Percentiles rank a stretch among this genome's conserved stretches.
Conservation (phyloP, 2,329 filamentous ascomycete genomes). For the Sporothrix sp. region DNA sequence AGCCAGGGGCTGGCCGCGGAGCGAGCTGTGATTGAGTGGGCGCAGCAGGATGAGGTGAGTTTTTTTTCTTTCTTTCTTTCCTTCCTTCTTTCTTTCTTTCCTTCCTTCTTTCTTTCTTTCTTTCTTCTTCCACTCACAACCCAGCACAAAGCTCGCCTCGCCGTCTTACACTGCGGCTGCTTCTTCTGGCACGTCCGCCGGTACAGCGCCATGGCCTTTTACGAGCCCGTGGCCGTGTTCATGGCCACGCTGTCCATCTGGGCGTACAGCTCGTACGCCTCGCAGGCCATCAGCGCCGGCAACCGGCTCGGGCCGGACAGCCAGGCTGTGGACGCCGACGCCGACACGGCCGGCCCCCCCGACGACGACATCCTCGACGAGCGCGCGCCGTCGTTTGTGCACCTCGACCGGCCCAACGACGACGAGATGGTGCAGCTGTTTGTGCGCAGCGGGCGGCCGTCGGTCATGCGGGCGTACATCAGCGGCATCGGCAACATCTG, state of each 20-base stretch:
- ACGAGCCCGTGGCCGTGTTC: neutral
- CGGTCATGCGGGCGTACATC: neutral
- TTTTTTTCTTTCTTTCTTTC: neutral
- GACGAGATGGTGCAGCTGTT: neutral
- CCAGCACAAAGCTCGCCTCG: neutral
- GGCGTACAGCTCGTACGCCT: neutral
- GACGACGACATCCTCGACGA: neutral
- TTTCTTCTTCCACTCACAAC: no score
- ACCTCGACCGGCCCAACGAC: neutral
- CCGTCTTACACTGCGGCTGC: neutral
- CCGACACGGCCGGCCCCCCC: neutral
- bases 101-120: no score
- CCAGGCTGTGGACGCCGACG: no score
- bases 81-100: neutral
- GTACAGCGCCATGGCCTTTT: neutral
- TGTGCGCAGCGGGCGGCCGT: neutral
- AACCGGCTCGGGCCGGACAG: neutral
- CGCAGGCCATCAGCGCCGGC: neutral
- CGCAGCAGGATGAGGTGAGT: neutral
- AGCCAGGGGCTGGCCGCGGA: neutral
- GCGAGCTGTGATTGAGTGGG: neutral
- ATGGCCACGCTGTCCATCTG: neutral
- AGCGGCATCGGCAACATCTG: conserved; percentile 1
- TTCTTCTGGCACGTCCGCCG: neutral
- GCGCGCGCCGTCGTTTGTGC: neutral